Conservation (phyloP, 2,329 filamentous ascomycete species). For the Scolecobasidium constrictum region DNA sequence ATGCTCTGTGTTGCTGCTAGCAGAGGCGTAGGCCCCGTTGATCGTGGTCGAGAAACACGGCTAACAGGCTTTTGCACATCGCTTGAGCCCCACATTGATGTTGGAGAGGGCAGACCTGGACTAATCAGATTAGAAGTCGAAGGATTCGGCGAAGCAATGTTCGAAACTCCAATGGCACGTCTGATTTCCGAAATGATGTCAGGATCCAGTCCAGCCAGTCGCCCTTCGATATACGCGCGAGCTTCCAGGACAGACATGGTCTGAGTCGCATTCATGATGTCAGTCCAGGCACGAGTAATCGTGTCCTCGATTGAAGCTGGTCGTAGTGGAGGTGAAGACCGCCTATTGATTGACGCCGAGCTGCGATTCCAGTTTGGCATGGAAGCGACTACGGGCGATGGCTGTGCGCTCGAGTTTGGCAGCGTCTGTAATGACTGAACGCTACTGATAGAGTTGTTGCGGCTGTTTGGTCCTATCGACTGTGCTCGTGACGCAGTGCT, state of each 20-base stretch:
- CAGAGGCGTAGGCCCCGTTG: not conserved
- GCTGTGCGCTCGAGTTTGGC: not conserved
- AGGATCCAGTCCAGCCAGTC: slow-evolving; percentile 6
- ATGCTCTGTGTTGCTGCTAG: not conserved
- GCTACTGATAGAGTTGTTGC: not conserved
- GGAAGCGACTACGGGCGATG: not conserved
- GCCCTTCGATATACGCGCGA: slow-evolving; percentile 8
- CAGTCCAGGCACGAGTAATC: slow-evolving; percentile 1
- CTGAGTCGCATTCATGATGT: slow-evolving; percentile 5
- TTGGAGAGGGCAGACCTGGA: not conserved
- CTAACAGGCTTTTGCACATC: no score
- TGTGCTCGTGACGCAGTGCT: slow-evolving; percentile 2
- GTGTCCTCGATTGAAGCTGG: not conserved
- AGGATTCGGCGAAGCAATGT: not conserved
- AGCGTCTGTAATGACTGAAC: not conserved
- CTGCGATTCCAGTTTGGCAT: not conserved
- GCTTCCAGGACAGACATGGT: slow-evolving; percentile 4
- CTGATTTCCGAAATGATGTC: not conserved
- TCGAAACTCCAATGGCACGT: not conserved
- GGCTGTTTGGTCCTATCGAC: not conserved
- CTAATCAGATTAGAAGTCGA: not conserved
- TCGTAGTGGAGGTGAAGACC: not conserved
- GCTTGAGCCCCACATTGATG: not conserved
- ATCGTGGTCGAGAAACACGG: not conserved
- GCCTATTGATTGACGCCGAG: not conserved